Base-by-base conservation (phyloP, 2,329 filamentous ascomycete genomes). In the Aspergillus quadricinctus region DNA sequence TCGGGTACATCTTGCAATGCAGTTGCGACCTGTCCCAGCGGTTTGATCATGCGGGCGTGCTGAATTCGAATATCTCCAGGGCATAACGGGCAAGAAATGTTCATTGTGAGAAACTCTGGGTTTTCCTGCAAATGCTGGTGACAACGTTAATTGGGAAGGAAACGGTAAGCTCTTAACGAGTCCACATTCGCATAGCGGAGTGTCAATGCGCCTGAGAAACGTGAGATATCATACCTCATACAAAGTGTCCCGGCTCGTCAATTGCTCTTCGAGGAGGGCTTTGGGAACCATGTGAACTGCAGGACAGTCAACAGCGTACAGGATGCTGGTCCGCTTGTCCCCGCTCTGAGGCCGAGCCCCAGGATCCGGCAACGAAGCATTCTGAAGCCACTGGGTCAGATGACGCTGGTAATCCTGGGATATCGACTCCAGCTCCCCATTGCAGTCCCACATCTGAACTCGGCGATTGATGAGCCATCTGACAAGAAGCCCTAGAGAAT, bases 221-320 rank as follows among this genome's bases (percentile, higher is more conserved):
- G n/a, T n/a, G 3, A 28, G 3, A 41, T n/a, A 10, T 17, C 63
- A 41, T 64, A 69, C 69, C 61, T 72, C 68, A 49, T 67, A 69
- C 19, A 67, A 66, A 50, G 64, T 67, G 49, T 72, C 70, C 48
- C 55, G 61, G 52, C 56, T 66, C 23, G 62, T 63, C 23, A 74
- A 56, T 48, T 68, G 69, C 51, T 73, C 66, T 48, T 69, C 70
- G 17, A 74, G 56, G 11, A 64, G 56, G 29, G 59, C 63, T 37
- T 61, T 67, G 10, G 70, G 68, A 17, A 73, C 57, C 4, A 63
- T 66, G 56, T 73, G 71, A 3, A 71, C 61, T 27, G 67, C 68
- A 11, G 70, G 71, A 35, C 70, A 74, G 50, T 72, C 64, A 17
- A 74, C 70, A 10, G 69, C 61, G 58, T 72, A 74, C 10, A 70